phyloP scores from a whole-genome alignment of 495 filamentous ascomycete genomes.

The Monascus purpureus region DNA sequence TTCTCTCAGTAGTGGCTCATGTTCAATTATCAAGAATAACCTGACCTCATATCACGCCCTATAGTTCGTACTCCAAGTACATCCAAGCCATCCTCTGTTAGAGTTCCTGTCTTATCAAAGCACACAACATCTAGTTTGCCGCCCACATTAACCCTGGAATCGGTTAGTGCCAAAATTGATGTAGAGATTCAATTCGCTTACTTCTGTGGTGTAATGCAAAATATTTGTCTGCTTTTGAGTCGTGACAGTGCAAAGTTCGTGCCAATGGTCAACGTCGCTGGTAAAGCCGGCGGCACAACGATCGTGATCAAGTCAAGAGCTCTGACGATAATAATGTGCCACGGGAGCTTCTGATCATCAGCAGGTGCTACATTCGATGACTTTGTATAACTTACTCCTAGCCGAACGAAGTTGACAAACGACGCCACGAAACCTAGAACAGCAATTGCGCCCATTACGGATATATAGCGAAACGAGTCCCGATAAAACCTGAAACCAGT shows the following conservation, averaged over 20 bases:
- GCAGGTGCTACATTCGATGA: constrained; percentile 1
- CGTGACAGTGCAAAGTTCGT: constrained; percentile 87
- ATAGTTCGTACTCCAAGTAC: constrained; percentile 78
- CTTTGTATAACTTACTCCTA: constrained; percentile 37
- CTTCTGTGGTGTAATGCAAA: constrained; percentile 93
- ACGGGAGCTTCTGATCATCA: constrained; percentile 43
- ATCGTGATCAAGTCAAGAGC: constrained; percentile 96
- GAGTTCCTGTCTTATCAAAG: constrained; percentile 96
- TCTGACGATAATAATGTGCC: constrained; percentile 80
- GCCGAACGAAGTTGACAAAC: constrained; percentile 79
- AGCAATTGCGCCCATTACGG: constrained; percentile 89
- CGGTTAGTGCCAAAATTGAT: constrained; percentile 3
- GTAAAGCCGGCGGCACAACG: constrained; percentile 92
- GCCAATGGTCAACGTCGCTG: constrained; percentile 90
- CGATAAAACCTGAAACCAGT: constrained; percentile 97
- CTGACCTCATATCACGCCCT: constrained; percentile 39
- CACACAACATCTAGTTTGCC: constrained; percentile 93
- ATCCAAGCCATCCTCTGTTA: constrained; percentile 95
- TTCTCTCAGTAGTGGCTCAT: constrained; percentile 6
- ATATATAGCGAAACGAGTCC: constrained; percentile 96
- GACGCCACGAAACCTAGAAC: constrained; percentile 77
- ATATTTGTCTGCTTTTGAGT: constrained; percentile 77
- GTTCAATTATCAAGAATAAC: not conserved
- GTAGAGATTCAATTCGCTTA: constrained; percentile 8
- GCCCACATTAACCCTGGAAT: constrained; percentile 68